Evolutionary conservation across 2,329 filamentous ascomycete species (phyloP), one percentile per base, ranked within the genome.

Genomic region (Cercospora citrullina): DNA sequence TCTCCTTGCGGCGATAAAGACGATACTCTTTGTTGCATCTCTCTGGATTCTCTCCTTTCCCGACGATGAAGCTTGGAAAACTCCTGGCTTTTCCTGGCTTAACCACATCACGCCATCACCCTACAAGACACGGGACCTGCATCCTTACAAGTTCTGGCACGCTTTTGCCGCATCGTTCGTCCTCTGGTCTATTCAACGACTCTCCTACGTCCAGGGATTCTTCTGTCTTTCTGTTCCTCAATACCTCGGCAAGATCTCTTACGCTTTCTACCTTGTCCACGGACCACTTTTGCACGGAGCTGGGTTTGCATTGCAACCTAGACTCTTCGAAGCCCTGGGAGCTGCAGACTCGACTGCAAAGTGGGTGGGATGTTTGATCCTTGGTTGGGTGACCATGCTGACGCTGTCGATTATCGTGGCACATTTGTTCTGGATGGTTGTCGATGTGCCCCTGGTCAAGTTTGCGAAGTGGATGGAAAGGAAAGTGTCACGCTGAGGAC

Each of bases 221-320:
- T 53, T 68, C 7, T 64, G 60, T 33, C 63, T 60, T 7, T 60
- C 66, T 3, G 26, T 64, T 5, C 55, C 66, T 26, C 69, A 69
- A n/a, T 71, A 68, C 36, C 65, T 70, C 1, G 69, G 69, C 33
- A 68, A 68, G 39, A 65, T 69, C 16, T 68, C 65, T 9, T 70
- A 66, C 36, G 68, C 63, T 3, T 64, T 71, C 12, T 71, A 71
- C 30, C 63, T 70, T 12, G 68, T 69, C 4, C 69, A 71, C 51
- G 69, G 67, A 26, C 69, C 69, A 3, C 26, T 71, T 2, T 31
- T 70, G 3, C 68, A 70, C n/a, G 68, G 66, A 10, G 42, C 36
- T 1, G 68, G 63, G 5, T 68, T 68, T 10, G 60, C 68, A 18
- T 26, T 70, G 21, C 68, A 70, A 33, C 66, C 66, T 2, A 42